Base-by-base conservation (phyloP, 2,329 filamentous ascomycete genomes). In the Albifimbria verrucaria region DNA sequence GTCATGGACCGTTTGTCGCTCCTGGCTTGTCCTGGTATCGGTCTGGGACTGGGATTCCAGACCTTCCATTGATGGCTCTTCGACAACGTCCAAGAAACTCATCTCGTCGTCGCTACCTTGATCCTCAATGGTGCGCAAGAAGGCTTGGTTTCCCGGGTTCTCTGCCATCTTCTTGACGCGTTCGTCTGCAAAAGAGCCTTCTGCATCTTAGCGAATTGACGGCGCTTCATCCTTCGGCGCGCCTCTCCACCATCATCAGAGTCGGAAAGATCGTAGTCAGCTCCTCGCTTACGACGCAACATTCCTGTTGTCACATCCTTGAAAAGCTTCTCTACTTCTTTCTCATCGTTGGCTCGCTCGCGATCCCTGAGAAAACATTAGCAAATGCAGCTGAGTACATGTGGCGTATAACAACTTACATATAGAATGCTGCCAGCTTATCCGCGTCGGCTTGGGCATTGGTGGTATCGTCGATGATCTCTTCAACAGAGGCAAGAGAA, bases 281-380 rank as follows among this genome's bases (percentile, higher is more conserved):
- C 81, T 57, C 87, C 89, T 65, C 89, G 86, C 68, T 95, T 93
- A 56, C 90, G 87, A 11, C 92, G 88, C 48, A 99, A 81, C 69
- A 86, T 88, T 49, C 94, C 94, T 12, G 88, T 95, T 4, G 90
- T 94, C 62, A 99, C 88, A 66, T 97, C 93, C 62, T 90, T 92
- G 78, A 94, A 91, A 49, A 99, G 81, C 74, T 94, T 94, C 63
- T 92, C 89, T 15, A 97, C 88, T 59, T 90, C 85, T 62, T 93
- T 91, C 68, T 96, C 92, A 63, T 97, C 91, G 36, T 83, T 83
- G 36, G 81, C 84, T 56, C 91, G 87, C 62, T 93, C 87, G 49
- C 89, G 88, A 60, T 95, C 87, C 26, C 89, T 93, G 11, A 55
- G 53, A 20, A 15, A 23, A 36, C 50, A 52, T 64, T 55, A 63